These are phyloP conservation scores for Nicotiana benthamiana DNA, from an alignment of 257 asterid genomes.

Conservation along the genomic window DNA sequence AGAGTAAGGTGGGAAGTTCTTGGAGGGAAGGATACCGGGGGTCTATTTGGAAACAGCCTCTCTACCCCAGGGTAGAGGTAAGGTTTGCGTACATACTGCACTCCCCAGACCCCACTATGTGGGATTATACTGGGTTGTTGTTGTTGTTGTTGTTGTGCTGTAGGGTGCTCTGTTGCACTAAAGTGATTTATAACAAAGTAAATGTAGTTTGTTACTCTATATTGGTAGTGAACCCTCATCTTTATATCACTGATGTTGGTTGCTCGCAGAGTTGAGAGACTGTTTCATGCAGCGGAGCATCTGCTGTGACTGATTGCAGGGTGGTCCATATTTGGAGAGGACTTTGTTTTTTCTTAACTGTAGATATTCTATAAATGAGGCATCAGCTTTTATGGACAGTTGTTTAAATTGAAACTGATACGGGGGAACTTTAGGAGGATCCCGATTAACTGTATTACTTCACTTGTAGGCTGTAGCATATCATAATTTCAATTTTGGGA, in stretches of 20 bases:
- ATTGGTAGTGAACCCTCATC: not conserved
- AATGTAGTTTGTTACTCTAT: not conserved
- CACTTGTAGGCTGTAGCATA: not conserved
- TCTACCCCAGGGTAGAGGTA: too few relatives aligned
- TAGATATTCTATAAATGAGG: not conserved
- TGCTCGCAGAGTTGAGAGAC: not conserved
- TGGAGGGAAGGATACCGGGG: too few relatives aligned
- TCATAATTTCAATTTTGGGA: not conserved
- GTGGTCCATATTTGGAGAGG: not conserved
- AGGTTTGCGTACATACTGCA: too few relatives aligned
- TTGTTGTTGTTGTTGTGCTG: too few relatives aligned
- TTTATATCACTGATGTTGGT: not conserved
- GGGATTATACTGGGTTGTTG: too few relatives aligned
- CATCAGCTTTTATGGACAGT: not conserved
- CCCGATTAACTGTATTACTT: not conserved
- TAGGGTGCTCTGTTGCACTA: not conserved
- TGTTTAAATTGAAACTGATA: not conserved
- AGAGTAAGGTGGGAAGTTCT: too few relatives aligned
- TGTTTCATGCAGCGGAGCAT: not conserved
- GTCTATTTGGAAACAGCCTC: too few relatives aligned
- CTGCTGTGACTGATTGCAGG: slow-evolving; percentile 3
- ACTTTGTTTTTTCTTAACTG: not conserved
- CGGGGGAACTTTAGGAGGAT: not conserved
- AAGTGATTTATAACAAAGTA: not conserved
- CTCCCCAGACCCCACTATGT: too few relatives aligned